phyloP scores from a whole-genome alignment of 495 filamentous ascomycete species.

The Neurospora sp. region DNA sequence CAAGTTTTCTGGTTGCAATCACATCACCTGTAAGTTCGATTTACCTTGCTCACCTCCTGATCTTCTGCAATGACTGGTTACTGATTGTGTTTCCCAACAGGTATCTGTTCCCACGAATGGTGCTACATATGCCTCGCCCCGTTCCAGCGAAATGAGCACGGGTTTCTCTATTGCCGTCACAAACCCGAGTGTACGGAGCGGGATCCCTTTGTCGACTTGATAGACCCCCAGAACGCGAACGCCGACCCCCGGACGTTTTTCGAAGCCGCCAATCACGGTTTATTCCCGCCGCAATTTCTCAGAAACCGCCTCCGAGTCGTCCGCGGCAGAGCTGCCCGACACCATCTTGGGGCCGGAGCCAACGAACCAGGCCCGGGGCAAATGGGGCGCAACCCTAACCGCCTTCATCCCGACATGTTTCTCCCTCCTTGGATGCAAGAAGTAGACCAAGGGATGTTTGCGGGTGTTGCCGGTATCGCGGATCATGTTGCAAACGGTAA shows the following conservation, averaged over 20 bases:
- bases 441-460: background rate
- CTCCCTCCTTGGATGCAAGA: background rate
- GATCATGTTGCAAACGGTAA: background rate
- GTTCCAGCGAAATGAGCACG: constrained; percentile 16
- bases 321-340: background rate
- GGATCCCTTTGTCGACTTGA: constrained; percentile 9
- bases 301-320: background rate
- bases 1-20: constrained; percentile 38
- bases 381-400: background rate
- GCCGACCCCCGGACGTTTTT: background rate
- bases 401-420: background rate
- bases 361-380: background rate
- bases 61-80: background rate
- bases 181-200: constrained; percentile 19
- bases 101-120: constrained; percentile 34
- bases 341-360: background rate
- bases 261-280: background rate
- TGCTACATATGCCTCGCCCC: constrained; percentile 33
- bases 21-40: constrained; percentile 34
- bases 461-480: background rate
- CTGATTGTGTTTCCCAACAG: constrained; percentile 9
- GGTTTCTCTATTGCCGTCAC: constrained; percentile 25
- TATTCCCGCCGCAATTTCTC: background rate
- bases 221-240: constrained; percentile 4
- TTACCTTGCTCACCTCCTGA: background rate